Evolutionary conservation across 2,329 filamentous ascomycete genomes (phyloP).

Genomic region (Tolypocladium nubicola): DNA sequence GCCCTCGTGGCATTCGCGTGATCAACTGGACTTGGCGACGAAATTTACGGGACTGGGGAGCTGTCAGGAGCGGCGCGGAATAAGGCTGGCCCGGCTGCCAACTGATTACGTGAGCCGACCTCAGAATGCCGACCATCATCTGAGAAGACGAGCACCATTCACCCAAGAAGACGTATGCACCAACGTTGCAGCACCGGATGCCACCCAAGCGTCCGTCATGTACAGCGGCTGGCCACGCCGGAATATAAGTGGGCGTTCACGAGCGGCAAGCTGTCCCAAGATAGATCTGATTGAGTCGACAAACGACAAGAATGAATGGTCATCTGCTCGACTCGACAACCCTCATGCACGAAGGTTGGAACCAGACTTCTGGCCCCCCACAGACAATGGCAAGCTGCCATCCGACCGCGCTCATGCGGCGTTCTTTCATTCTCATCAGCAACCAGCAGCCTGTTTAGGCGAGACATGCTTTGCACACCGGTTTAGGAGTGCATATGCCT

Average conservation of each 20-base stretch:
- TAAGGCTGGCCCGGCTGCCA: conserved; percentile 5
- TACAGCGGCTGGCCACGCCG: background rate
- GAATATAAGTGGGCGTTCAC: background rate
- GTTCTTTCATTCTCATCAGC: background rate
- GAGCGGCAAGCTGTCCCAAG: background rate
- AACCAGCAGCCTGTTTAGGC: background rate
- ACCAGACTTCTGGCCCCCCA: background rate
- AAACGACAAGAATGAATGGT: background rate
- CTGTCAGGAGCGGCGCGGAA: conserved; percentile 7
- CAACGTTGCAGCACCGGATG: background rate
- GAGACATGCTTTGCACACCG: background rate
- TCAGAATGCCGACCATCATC: background rate
- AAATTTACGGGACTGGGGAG: conserved; percentile 6
- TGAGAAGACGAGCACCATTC: background rate
- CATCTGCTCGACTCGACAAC: background rate
- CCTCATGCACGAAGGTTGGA: background rate
- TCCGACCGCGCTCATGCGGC: background rate
- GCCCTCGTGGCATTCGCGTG: background rate
- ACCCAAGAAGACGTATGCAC: background rate
- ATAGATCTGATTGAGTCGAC: background rate
- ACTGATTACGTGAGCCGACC: conserved; percentile 2
- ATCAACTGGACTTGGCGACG: background rate
- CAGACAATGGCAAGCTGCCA: background rate
- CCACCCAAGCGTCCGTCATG: background rate
- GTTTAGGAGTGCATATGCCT: background rate